Evolutionary conservation across 441 rosid species (phyloP), one percentile per base, ranked within the genome.

Genomic region (Populus trichocarpa): DNA sequence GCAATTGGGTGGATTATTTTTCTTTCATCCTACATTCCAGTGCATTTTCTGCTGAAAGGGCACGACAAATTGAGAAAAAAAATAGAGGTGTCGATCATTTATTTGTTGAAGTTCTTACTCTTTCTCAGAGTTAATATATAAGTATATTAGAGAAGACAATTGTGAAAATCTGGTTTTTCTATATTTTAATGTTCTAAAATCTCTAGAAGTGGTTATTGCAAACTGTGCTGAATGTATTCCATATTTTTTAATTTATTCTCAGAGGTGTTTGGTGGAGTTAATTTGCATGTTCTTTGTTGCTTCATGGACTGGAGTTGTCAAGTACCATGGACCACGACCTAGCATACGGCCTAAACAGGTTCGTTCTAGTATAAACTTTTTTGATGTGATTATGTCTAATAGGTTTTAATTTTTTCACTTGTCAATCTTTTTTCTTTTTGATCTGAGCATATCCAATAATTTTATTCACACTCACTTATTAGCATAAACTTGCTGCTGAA

Each of bases 211-310:
- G 59, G 61, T 53, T 16, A 6, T 53, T 18, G n/a, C 61, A 53
- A 53, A 53, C 33, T n/a, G 38, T 30, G 38, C 38, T 78, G 33
- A 57, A 63, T 73, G 68, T 59, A 28, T 13, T 74, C 32, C 32
- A 8, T 69, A 8, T 78, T 68, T 50, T 72, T 30, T 33, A 10
- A 75, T 81, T 73, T 78, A 50, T 75, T 78, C 69, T 67, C 86
- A 94, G 98, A 91, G 99, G 93, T 79, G 84, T 80, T 87, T 94
- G 90, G 97, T 94, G 88, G 98, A 96, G 90, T 86, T 96, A 86
- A 90, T 96, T 46, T 94, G 99, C 91, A 89, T 98, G 87, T 96
- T 94, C 87, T 96, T 94, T 83, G 98, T 96, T 81, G 98, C 97
- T 42, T 96, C 99, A 65, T 96, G 99, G 99, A 91, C 99, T 74